Evolutionary conservation across 2,329 filamentous ascomycete species (phyloP).

Genomic region (Colletotrichum sp.): DNA sequence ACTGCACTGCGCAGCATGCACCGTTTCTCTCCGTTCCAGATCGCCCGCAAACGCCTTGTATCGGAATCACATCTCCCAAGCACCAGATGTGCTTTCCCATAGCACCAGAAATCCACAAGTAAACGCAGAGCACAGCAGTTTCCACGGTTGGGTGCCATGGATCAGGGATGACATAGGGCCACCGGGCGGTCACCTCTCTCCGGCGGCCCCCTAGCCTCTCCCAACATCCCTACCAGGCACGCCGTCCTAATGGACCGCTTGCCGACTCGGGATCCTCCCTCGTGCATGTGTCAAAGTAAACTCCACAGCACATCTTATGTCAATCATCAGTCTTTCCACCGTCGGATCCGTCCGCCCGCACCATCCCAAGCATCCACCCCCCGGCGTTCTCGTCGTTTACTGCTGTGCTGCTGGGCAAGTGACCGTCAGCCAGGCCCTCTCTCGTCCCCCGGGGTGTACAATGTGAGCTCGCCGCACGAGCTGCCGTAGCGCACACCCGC

Average conservation of each 20-base stretch:
- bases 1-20: not conserved
- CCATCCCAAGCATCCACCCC: not conserved
- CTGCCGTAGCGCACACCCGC: not conserved
- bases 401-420: not conserved
- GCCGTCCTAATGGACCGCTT: not conserved
- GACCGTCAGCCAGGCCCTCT: not conserved
- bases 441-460: not conserved
- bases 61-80: not conserved
- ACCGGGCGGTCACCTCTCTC: not conserved
- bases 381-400: not conserved
- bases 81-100: not conserved
- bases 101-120: not conserved
- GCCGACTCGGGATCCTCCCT: not conserved
- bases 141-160: not conserved
- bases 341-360: conserved; percentile 17
- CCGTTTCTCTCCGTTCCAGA: not conserved
- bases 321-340: conserved; percentile 18
- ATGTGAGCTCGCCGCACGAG: not conserved
- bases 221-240: conserved; percentile 3
- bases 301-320: conserved; percentile 16
- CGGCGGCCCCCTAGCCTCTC: not conserved
- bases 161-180: conserved; percentile 2
- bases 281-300: conserved; percentile 11
- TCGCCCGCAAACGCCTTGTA: not conserved
- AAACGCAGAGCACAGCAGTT: not conserved